Evolutionary conservation across 306 rosid genomes (phyloP), one percentile per base, ranked within the genome.

Genomic region (Calophaca sinica): DNA sequence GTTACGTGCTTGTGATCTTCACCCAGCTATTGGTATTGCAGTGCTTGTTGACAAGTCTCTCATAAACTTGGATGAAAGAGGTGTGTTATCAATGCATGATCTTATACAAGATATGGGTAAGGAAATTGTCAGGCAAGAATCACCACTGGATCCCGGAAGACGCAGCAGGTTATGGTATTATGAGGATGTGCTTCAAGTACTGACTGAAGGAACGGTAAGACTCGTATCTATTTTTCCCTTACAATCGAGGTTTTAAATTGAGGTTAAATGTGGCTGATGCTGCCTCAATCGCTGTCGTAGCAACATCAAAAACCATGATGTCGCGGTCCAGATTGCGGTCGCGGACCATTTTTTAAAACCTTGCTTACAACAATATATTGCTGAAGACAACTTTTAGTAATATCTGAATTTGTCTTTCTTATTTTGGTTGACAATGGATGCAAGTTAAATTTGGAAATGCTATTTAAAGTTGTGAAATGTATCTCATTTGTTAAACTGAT

Each of bases 101-200:
- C 70, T 78, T 32, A 59, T 82, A 61, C 77, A 82, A 45, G 83
- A 78, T 41, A 82, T 82, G 83, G 86, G 80, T 29, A 78, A 53
- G 62, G 80, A 82, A 73, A 73, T 82, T 72, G 86, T 78, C 64
- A 57, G 83, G 28, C 79, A 73, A 49, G 83, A 82, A 51, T 73
- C 83, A 8, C 79, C 72, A 3, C 13, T 12, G 13, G 83, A 77
- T 53, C 83, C 83, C 9, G 70, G 80, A 5, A 68, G 61, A 51
- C 80, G 80, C 7, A 82, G 86, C 29, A 73, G 86, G 58, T 13
- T 82, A 44, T 82, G 86, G 86, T 68, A 31, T 33, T 54, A 73
- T 58, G 86, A 82, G 9, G 83, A 82, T 9, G 72, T 78, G 26
- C 62, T 73, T 51, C 72, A 53, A 58, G 83, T 82, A n/a, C 20